Conservation (phyloP, 1,139 yeast genomes). For the Magnusiomyces suaveolens region DNA sequence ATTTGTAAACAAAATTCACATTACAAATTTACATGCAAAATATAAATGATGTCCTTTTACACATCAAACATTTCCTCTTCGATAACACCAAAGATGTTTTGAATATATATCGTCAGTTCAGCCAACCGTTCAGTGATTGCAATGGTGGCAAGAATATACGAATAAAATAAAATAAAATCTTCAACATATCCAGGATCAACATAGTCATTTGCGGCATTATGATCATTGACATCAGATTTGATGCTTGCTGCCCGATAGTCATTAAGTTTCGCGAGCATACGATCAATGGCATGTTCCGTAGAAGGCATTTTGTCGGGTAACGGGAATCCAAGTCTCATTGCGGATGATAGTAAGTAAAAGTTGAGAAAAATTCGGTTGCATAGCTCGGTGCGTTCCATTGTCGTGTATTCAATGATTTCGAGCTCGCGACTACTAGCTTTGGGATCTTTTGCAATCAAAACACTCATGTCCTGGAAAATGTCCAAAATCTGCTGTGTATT, state of each 20-base stretch:
- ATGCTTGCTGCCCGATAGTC: constrained; percentile 21
- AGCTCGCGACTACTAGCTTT: constrained; percentile 45
- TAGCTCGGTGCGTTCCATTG: constrained; percentile 53
- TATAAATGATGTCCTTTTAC: constrained; percentile 1
- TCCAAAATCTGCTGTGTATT: constrained; percentile 61
- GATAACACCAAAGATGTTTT: constrained; percentile 53
- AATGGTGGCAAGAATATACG: constrained; percentile 63
- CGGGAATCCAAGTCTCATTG: constrained; percentile 67
- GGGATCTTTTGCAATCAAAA: constrained; percentile 57
- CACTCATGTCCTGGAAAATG: constrained; percentile 61
- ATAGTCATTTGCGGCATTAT: not conserved
- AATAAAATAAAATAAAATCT: constrained; percentile 66
- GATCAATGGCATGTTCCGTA: constrained; percentile 63
- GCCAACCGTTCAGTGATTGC: constrained; percentile 59
- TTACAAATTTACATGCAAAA: no score
- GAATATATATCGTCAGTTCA: constrained; percentile 44
- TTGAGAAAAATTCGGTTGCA: constrained; percentile 63
- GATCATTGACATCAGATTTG: not conserved
- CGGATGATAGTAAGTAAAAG: constrained; percentile 71
- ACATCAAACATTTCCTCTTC: constrained; percentile 42
- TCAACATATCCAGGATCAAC: constrained; percentile 34
- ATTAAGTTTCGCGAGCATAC: constrained; percentile 52
- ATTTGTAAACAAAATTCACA: not conserved
- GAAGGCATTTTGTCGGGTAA: constrained; percentile 70
- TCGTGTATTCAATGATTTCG: constrained; percentile 47